These are phyloP conservation scores for Lobosporangium transversale DNA, from an alignment of 192 early-diverging fungal species.

Conservation along the genomic window DNA sequence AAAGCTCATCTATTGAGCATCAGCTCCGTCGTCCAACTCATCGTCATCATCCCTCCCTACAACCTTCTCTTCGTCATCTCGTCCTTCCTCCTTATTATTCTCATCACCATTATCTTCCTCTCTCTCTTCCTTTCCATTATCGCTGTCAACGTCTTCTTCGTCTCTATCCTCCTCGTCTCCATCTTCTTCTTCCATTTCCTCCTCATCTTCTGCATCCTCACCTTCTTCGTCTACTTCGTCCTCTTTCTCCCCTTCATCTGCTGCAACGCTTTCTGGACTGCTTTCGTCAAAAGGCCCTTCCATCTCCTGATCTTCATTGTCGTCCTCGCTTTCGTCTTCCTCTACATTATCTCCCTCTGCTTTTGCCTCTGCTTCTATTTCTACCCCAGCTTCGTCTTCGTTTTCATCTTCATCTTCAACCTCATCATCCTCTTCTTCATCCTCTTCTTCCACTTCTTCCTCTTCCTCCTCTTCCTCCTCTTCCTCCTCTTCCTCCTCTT, in stretches of 20 bases:
- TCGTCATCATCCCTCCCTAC: constrained; percentile 4
- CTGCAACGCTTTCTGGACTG: neutral
- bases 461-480: constrained; percentile 7
- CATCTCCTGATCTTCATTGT: constrained; percentile 13
- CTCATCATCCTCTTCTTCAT: neutral
- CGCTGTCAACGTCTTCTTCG: neutral
- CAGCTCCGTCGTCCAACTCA: constrained; percentile 7
- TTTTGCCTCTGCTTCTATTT: constrained; percentile 8
- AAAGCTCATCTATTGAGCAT: too few species aligned
- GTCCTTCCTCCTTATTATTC: neutral
- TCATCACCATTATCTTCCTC: neutral
- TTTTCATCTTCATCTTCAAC: neutral
- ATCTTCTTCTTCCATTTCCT: neutral
- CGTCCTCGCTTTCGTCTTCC: constrained; percentile 13
- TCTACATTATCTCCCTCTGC: constrained; percentile 24
- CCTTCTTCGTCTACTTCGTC: constrained; percentile 2
- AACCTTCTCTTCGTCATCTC: constrained; percentile 12
- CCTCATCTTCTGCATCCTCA: constrained; percentile 14
- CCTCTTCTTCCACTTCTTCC: neutral
- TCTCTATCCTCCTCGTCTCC: neutral
- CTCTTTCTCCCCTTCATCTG: neutral
- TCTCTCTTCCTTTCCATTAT: neutral
- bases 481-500: constrained; percentile 5
- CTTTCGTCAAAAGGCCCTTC: neutral
- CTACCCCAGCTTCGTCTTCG: neutral